Conservation (phyloP, 2,329 filamentous ascomycete genomes). For the Microsporum audouinii region DNA sequence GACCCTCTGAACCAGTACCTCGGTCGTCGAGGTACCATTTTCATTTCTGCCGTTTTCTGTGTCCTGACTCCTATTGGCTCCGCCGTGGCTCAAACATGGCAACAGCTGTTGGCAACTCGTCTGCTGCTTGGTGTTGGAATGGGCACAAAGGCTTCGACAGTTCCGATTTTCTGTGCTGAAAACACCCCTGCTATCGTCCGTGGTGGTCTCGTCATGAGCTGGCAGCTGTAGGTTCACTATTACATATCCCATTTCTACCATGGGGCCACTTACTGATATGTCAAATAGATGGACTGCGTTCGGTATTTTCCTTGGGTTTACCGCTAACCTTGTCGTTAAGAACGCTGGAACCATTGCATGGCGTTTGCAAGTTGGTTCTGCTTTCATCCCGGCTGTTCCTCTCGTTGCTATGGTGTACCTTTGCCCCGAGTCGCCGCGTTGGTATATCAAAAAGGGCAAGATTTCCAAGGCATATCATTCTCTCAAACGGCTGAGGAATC, state of each 20-base stretch:
- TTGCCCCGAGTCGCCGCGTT: constrained; percentile 55
- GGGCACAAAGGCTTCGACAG: constrained; percentile 49
- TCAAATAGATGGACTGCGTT: constrained; percentile 41
- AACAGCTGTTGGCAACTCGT: constrained; percentile 45
- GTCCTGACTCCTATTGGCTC: constrained; percentile 59
- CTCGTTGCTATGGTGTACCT: constrained; percentile 48
- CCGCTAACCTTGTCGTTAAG: constrained; percentile 54
- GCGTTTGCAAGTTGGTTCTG: constrained; percentile 53
- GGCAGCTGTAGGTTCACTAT: constrained; percentile 32
- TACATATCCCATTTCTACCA: too few relatives aligned
- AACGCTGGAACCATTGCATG: constrained; percentile 48
- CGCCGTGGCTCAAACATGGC: constrained; percentile 49
- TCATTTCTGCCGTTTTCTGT: constrained; percentile 52
- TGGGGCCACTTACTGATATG: constrained; percentile 19
- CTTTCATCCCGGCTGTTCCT: constrained; percentile 54
- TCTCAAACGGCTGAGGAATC: constrained; percentile 47
- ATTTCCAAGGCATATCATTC: constrained; percentile 51
- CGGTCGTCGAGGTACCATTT: constrained; percentile 54
- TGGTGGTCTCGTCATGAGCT: constrained; percentile 46
- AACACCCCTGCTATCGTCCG: constrained; percentile 45
- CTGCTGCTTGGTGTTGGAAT: constrained; percentile 51
- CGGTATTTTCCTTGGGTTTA: constrained; percentile 56
- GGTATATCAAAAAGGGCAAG: constrained; percentile 55
- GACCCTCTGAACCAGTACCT: constrained; percentile 50
- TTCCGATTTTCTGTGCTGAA: constrained; percentile 45